A percentile compares a stretch with the other conserved stretches of the same genome.
Evolutionary conservation across 2,329 filamentous ascomycete genomes (phyloP).

Genomic region (Phialocephala sp.): DNA sequence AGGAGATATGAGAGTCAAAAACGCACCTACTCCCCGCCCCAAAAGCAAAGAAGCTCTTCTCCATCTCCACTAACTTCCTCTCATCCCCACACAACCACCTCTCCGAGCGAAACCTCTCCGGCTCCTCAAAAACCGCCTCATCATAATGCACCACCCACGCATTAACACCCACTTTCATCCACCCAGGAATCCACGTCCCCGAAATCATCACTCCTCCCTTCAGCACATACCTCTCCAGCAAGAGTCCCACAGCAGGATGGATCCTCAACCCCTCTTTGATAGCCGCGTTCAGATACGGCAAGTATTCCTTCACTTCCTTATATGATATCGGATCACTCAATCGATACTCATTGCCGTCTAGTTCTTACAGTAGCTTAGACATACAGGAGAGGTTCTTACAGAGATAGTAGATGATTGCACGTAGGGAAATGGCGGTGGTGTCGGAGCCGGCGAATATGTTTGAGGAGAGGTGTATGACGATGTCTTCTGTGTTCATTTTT

Average conservation of each 20-base stretch:
- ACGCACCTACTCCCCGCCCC: conserved; percentile 42
- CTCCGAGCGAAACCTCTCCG: not conserved
- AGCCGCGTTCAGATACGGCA: conserved; percentile 53
- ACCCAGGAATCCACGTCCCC: not conserved
- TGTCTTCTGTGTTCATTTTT: conserved; percentile 1
- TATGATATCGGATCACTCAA: conserved; percentile 37
- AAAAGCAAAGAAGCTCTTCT: conserved; percentile 38
- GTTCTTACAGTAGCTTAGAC: not conserved
- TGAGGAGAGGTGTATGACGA: not conserved
- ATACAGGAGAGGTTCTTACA: not conserved
- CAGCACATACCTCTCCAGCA: conserved; percentile 52
- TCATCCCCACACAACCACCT: not conserved
- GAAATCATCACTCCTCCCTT: conserved; percentile 45
- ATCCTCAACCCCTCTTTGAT: conserved; percentile 54
- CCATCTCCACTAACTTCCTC: conserved; percentile 18
- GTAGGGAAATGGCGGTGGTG: conserved; percentile 4
- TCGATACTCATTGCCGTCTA: conserved; percentile 12
- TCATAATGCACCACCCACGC: conserved; percentile 4
- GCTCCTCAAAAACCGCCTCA: not conserved
- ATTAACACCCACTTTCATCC: conserved; percentile 1
- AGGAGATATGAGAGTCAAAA: not conserved
- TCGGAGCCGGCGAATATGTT: conserved; percentile 8
- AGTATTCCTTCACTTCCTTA: conserved; percentile 40
- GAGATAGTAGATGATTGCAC: conserved; percentile 9
- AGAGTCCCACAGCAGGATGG: conserved; percentile 50